phyloP scores from a whole-genome alignment of 1,139 yeast genomes.

The Yamadazyma diospyri region DNA sequence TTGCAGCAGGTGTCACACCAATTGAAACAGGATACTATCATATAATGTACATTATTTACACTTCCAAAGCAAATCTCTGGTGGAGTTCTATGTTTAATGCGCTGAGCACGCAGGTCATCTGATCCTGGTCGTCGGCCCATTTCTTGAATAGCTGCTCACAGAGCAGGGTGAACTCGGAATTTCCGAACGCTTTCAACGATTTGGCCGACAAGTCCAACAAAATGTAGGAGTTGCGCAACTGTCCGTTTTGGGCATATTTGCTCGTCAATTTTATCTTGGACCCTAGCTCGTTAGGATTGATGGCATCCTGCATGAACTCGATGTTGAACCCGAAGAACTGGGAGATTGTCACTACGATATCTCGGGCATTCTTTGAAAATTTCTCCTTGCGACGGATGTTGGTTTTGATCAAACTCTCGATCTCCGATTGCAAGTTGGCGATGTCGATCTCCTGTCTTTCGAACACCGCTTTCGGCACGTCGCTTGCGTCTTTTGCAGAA shows the following conservation, averaged over 20 bases:
- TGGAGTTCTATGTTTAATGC: conserved; percentile 68
- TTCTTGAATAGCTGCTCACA: conserved; percentile 58
- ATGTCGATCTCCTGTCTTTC: conserved; percentile 62
- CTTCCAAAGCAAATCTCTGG: conserved; percentile 27
- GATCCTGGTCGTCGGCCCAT: conserved; percentile 69
- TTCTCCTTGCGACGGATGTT: conserved; percentile 58
- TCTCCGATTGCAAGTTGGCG: conserved; percentile 42
- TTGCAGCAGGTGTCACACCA: conserved; percentile 24
- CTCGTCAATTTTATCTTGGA: conserved; percentile 61
- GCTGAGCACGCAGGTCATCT: conserved; percentile 77
- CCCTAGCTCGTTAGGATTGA: conserved; percentile 48
- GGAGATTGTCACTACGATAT: conserved; percentile 66
- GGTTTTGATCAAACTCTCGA: conserved; percentile 55
- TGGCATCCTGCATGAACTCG: conserved; percentile 63
- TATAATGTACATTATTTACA: conserved; percentile 7
- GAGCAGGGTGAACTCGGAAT: conserved; percentile 41
- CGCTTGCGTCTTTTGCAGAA: conserved; percentile 10
- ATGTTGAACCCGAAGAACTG: conserved; percentile 70
- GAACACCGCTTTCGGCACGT: conserved; percentile 60
- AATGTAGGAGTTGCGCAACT: conserved; percentile 27
- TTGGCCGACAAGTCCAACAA: conserved; percentile 36
- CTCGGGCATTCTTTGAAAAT: conserved; percentile 69
- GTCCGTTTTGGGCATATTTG: conserved; percentile 34
- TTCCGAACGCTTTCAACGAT: conserved; percentile 40
- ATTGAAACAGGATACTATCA: conserved; percentile 8